Percentiles rank a stretch among this genome's conserved stretches.
phyloP scores from a whole-genome alignment of 495 filamentous ascomycete species.

The Usnea hakonensis region DNA sequence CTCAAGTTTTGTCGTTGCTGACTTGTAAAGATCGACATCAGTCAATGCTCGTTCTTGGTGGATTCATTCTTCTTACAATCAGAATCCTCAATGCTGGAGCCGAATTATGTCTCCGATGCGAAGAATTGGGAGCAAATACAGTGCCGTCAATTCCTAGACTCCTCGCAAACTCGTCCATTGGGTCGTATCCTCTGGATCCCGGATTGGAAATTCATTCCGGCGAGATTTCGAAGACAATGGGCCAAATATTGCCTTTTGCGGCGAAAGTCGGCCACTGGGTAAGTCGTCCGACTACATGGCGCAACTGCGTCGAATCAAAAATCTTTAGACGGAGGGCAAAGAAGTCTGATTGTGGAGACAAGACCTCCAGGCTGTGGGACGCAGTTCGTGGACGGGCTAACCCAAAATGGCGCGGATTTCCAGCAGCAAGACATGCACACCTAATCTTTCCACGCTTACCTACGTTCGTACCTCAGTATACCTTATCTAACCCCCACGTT shows the following conservation, averaged over 20 bases:
- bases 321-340: too few species aligned
- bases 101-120: slow-evolving; percentile 61
- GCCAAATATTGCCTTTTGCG: slow-evolving; percentile 74
- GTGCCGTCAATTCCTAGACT: slow-evolving; percentile 76
- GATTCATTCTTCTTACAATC: slow-evolving; percentile 71
- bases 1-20: slow-evolving; percentile 14
- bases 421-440: slow-evolving; percentile 9
- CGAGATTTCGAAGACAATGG: slow-evolving; percentile 63
- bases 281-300: not conserved
- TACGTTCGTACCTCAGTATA: not conserved
- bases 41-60: slow-evolving; percentile 72
- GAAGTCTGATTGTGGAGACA: not conserved
- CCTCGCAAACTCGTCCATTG: slow-evolving; percentile 59
- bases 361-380: not conserved
- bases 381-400: slow-evolving; percentile 2
- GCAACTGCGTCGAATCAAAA: not conserved
- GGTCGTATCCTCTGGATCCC: slow-evolving; percentile 84
- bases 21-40: slow-evolving; percentile 52
- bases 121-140: slow-evolving; percentile 64
- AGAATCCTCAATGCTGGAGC: slow-evolving; percentile 53
- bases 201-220: slow-evolving; percentile 60
- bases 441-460: not conserved
- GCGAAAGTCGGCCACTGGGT: slow-evolving; percentile 28
- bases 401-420: slow-evolving; percentile 19
- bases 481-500: not conserved